Conservation (phyloP, 2,329 filamentous ascomycete species). For the Cladosporium colombiae region DNA sequence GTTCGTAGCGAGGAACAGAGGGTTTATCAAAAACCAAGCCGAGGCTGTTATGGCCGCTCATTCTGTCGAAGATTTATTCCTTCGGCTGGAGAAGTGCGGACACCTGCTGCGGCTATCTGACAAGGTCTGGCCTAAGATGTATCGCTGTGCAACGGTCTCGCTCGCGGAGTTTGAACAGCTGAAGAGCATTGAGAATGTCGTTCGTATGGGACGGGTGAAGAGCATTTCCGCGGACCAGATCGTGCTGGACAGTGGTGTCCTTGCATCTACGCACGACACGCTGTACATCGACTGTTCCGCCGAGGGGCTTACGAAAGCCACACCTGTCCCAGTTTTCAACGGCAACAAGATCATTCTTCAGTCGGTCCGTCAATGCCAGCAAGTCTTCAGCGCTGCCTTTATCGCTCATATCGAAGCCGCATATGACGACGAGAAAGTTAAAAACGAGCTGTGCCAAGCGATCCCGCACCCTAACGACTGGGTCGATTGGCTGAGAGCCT, state of each 20-base stretch:
- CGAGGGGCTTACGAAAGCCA: constrained; percentile 19
- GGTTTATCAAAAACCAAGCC: not conserved
- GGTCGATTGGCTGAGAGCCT: constrained; percentile 20
- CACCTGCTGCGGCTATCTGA: constrained; percentile 19
- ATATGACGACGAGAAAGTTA: constrained; percentile 20
- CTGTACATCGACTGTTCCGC: constrained; percentile 27
- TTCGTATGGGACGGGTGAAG: constrained; percentile 23
- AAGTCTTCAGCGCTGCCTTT: constrained; percentile 27
- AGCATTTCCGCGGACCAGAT: constrained; percentile 19
- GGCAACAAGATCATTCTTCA: constrained; percentile 24
- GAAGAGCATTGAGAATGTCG: constrained; percentile 21
- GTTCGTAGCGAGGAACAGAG: constrained; percentile 9
- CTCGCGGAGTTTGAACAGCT: constrained; percentile 24
- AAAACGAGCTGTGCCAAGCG: constrained; percentile 23
- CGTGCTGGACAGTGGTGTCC: constrained; percentile 18
- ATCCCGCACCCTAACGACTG: constrained; percentile 23
- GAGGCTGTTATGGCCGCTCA: constrained; percentile 21
- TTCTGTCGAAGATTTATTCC: constrained; percentile 22
- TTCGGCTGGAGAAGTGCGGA: constrained; percentile 12
- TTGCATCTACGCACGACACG: constrained; percentile 19
- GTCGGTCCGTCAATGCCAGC: constrained; percentile 27
- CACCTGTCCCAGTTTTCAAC: constrained; percentile 22
- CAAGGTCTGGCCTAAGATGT: constrained; percentile 23
- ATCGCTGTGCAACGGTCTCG: constrained; percentile 25
- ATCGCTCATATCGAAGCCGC: constrained; percentile 26